Conservation (phyloP, 2,329 filamentous ascomycete genomes). For the Thelonectria rubi region DNA sequence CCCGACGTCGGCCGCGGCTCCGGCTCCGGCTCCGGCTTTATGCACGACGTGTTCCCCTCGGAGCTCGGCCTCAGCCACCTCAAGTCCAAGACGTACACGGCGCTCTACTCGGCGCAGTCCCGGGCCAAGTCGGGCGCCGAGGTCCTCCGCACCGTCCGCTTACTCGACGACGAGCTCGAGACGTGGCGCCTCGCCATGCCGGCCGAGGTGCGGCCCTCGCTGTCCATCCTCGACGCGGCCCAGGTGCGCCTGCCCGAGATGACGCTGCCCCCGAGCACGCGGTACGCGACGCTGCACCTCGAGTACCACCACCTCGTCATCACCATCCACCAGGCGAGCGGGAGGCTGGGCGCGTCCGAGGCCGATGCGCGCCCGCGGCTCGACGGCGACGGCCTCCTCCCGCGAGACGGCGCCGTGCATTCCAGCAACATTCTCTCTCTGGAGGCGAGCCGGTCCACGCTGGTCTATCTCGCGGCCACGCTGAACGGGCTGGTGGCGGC, state of each 20-base stretch:
- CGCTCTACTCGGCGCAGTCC: not conserved
- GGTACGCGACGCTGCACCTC: not conserved
- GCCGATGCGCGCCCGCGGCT: not conserved
- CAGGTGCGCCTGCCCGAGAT: not conserved
- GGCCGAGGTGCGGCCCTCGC: not conserved
- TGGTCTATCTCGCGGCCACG: not conserved
- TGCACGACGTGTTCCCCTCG: not conserved
- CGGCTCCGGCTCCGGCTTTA: not conserved
- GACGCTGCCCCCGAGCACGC: not conserved
- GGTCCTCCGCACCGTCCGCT: slow-evolving; percentile 2
- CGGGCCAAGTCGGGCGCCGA: not conserved
- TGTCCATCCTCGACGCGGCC: slow-evolving; percentile 2
- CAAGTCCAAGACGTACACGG: not conserved
- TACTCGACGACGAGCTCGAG: slow-evolving; percentile 21
- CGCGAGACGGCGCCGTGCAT: not conserved
- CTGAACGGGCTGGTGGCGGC: not conserved
- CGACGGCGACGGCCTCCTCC: not conserved
- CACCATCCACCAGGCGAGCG: slow-evolving; percentile 5
- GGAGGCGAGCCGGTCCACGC: slow-evolving; percentile 1
- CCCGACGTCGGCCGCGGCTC: not conserved
- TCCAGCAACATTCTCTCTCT: slow-evolving; percentile 1
- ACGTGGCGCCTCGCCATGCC: slow-evolving; percentile 17
- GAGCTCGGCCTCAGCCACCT: slow-evolving; percentile 1
- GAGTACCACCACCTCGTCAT: slow-evolving; percentile 6
- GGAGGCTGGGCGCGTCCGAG: not conserved